Percentiles rank a stretch among this genome's conserved stretches.
Conservation (phyloP, 306 rosid genomes). For the Vigna mungo region DNA sequence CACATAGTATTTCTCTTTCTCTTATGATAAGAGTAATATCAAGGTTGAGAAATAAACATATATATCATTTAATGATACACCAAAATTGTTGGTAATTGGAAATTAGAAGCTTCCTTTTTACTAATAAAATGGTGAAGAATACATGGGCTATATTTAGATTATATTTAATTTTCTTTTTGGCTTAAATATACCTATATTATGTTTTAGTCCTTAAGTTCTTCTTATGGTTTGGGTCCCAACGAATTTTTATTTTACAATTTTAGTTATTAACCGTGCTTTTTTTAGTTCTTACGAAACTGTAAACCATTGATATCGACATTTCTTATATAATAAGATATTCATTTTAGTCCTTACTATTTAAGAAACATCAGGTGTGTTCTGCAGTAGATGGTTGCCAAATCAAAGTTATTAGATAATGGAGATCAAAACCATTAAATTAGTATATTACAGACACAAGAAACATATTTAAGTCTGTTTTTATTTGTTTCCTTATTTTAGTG, state of each 20-base stretch:
- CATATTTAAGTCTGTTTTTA: not conserved
- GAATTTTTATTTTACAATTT: not conserved
- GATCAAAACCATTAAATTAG: not conserved
- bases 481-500: conserved; percentile 1
- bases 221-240: too few relatives aligned
- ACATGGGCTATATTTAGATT: not conserved
- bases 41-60: conserved; percentile 20
- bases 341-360: not conserved
- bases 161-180: not conserved
- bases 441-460: not conserved
- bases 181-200: too few relatives aligned
- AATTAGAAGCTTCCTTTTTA: conserved; percentile 10
- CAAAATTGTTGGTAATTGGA: not conserved
- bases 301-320: not conserved
- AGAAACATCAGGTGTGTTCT: not conserved
- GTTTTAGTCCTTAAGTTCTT: not conserved
- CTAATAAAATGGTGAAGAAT: conserved; percentile 3
- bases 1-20: not conserved
- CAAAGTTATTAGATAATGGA: not conserved
- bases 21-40: conserved; percentile 2
- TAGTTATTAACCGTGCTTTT: not conserved
- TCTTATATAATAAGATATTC: too few relatives aligned
- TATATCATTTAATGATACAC: conserved; percentile 13
- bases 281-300: not conserved
- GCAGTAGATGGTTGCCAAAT: not conserved